Evolutionary conservation across 2,329 filamentous ascomycete genomes (phyloP).

Genomic region (Botrytis squamosa): DNA sequence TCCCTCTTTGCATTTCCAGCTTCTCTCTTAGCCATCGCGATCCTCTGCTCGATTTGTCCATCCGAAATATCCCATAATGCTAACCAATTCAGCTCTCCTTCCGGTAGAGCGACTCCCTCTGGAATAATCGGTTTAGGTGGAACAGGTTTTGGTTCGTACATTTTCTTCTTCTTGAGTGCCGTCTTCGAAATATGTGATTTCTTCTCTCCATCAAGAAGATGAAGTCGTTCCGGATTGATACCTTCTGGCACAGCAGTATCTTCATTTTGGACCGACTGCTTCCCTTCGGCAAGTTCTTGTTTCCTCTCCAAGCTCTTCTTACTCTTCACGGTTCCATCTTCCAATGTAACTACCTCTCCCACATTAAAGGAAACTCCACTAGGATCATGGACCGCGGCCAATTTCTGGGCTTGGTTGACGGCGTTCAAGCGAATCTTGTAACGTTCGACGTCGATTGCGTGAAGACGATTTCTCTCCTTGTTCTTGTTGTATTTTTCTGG

Average conservation of each 20-base stretch:
- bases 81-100: slow-evolving; percentile 39
- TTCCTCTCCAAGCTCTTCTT: slow-evolving; percentile 21
- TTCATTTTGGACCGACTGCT: slow-evolving; percentile 8
- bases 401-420: slow-evolving; percentile 35
- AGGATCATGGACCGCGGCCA: slow-evolving; percentile 39
- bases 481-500: slow-evolving; percentile 41
- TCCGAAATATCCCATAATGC: slow-evolving; percentile 40
- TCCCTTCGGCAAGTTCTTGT: slow-evolving; percentile 25
- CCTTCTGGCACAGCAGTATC: slow-evolving; percentile 9
- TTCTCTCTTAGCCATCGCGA: slow-evolving; percentile 29
- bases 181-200: slow-evolving; percentile 27
- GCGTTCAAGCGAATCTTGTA: slow-evolving; percentile 37
- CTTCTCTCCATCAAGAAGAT: slow-evolving; percentile 21
- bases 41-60: slow-evolving; percentile 33
- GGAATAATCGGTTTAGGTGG: slow-evolving; percentile 37
- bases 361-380: slow-evolving; percentile 39
- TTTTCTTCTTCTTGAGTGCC: slow-evolving; percentile 22
- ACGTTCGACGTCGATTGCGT: slow-evolving; percentile 38
- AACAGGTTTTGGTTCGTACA: slow-evolving; percentile 21
- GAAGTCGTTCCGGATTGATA: slow-evolving; percentile 22
- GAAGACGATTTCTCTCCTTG: slow-evolving; percentile 38
- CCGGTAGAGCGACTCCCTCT: slow-evolving; percentile 32
- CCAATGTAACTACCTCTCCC: slow-evolving; percentile 33
- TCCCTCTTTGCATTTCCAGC: slow-evolving; percentile 29
- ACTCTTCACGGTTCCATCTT: slow-evolving; percentile 37